Conservation (phyloP, 2,329 filamentous ascomycete genomes). For the Aureobasidium lini region DNA sequence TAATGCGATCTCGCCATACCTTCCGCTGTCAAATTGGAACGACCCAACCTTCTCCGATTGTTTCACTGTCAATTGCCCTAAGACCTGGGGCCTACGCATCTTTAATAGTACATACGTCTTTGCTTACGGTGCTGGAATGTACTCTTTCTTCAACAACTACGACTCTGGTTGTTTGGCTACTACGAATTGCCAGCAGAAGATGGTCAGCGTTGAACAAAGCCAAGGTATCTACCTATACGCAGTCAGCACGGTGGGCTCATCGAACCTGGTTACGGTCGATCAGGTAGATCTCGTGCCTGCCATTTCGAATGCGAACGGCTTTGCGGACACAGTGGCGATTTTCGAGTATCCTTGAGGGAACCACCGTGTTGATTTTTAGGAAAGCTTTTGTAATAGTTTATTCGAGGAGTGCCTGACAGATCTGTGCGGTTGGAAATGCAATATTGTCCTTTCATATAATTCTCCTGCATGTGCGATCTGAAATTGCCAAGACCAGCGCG, state of each 20-base stretch:
- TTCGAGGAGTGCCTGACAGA: neutral
- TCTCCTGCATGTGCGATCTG: neutral
- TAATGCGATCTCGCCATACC: conserved; percentile 59
- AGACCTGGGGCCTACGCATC: conserved; percentile 70
- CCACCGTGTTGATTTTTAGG: too few species aligned
- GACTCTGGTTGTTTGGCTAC: conserved; percentile 58
- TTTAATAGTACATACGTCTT: conserved; percentile 59
- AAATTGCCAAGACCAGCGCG: neutral
- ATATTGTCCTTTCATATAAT: neutral
- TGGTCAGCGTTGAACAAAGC: conserved; percentile 57
- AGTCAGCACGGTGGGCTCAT: conserved; percentile 18
- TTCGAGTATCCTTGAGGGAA: conserved; percentile 25
- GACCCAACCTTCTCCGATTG: conserved; percentile 67
- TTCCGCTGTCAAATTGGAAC: conserved; percentile 46
- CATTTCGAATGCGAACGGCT: conserved; percentile 20
- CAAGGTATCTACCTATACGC: conserved; percentile 19
- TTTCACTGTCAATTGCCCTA: conserved; percentile 49
- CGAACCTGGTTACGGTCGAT: conserved; percentile 24
- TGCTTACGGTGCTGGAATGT: conserved; percentile 67
- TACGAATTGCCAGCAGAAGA: conserved; percentile 69
- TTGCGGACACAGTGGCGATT: conserved; percentile 23
- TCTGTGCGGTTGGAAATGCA: neutral
- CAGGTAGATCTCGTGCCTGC: conserved; percentile 21
- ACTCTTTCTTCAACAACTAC: conserved; percentile 82
- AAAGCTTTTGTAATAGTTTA: neutral